phyloP scores from a whole-genome alignment of 331 rosid genomes.

The Arachis monticola region DNA sequence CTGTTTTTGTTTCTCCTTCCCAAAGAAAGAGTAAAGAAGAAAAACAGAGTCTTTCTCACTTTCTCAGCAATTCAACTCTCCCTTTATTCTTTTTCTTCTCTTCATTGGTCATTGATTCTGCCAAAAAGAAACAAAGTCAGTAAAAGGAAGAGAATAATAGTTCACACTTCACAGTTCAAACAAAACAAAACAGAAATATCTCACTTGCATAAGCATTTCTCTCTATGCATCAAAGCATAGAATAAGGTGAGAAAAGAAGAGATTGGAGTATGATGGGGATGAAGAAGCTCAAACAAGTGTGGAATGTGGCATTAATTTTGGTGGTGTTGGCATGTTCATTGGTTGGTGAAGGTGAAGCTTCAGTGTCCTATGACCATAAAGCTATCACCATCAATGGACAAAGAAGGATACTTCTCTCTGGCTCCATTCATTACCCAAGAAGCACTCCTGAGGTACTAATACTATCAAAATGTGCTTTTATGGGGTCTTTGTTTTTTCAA shows the following conservation, averaged over 20 bases:
- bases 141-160: background rate
- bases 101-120: background rate
- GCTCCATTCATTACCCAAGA: slow-evolving; percentile 99
- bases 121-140: background rate
- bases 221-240: slow-evolving; percentile 42
- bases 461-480: slow-evolving; percentile 54
- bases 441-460: slow-evolving; percentile 86
- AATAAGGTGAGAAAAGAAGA: slow-evolving; percentile 53
- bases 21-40: background rate
- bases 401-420: slow-evolving; percentile 89
- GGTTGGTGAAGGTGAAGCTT: slow-evolving; percentile 58
- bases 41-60: background rate
- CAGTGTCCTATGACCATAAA: slow-evolving; percentile 86
- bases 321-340: slow-evolving; percentile 46
- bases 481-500: slow-evolving; percentile 33
- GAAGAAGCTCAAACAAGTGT: slow-evolving; percentile 48
- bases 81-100: background rate
- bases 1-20: background rate
- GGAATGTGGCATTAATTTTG: slow-evolving; percentile 55
- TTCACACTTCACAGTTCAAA: background rate
- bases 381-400: slow-evolving; percentile 92
- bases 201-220: background rate
- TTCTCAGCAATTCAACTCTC: background rate
- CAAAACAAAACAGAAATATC: slow-evolving; percentile 36
- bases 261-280: slow-evolving; percentile 41